Evolutionary conservation across 495 filamentous ascomycete species (phyloP).

Genomic region (Annulohypoxylon stygium): DNA sequence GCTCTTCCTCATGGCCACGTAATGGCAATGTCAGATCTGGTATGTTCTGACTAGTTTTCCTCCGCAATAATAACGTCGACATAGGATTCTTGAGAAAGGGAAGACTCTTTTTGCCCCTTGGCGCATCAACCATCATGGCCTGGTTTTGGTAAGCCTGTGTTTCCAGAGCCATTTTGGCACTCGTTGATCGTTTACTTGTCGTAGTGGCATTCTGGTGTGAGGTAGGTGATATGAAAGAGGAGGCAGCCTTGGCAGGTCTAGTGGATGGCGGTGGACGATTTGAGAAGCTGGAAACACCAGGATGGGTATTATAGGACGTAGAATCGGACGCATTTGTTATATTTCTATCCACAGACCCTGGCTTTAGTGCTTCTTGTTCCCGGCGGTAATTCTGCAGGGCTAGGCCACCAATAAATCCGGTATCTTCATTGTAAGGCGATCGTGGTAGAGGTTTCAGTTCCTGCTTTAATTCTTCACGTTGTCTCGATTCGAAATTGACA

Average conservation of each 20-base stretch:
- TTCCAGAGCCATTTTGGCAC: conserved; percentile 56
- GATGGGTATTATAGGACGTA: conserved; percentile 35
- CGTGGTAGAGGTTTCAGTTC: conserved; percentile 48
- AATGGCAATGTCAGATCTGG: conserved; percentile 66
- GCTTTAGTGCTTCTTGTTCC: conserved; percentile 43
- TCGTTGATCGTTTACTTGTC: conserved; percentile 50
- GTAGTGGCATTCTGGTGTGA: conserved; percentile 52
- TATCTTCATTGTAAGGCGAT: conserved; percentile 47
- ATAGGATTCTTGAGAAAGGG: conserved; percentile 66
- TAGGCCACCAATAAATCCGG: conserved; percentile 58
- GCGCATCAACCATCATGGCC: conserved; percentile 67
- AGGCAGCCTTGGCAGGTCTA: conserved; percentile 49
- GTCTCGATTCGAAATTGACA: conserved; percentile 37
- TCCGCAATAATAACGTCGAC: conserved; percentile 59
- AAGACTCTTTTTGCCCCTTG: conserved; percentile 65
- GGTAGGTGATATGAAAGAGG: conserved; percentile 57
- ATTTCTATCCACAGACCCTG: conserved; percentile 36
- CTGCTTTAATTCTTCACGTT: conserved; percentile 50
- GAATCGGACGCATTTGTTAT: conserved; percentile 41
- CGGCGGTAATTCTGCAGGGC: conserved; percentile 57
- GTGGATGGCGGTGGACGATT: conserved; percentile 43
- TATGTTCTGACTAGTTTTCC: conserved; percentile 58
- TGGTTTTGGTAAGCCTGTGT: conserved; percentile 69
- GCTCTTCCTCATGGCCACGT: conserved; percentile 41
- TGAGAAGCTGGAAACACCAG: conserved; percentile 16